phyloP scores from a whole-genome alignment of 768 basidiomycete genomes.

The Gyrodon lividus region DNA sequence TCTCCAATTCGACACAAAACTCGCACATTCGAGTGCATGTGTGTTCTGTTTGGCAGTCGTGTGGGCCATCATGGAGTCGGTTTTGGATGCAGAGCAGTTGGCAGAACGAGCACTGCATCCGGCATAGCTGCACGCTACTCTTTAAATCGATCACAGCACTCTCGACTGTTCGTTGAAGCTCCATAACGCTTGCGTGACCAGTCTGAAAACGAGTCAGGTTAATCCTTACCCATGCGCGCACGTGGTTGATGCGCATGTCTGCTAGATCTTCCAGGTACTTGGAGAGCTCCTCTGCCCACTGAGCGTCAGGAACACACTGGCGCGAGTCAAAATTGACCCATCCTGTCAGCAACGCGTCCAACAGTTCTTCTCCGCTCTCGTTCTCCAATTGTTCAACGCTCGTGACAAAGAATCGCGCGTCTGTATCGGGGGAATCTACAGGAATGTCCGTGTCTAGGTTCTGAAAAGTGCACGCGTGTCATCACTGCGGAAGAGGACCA shows the following conservation, averaged over 20 bases:
- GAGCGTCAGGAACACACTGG: constrained; percentile 35
- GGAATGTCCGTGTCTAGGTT: constrained; percentile 52
- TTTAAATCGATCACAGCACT: constrained; percentile 45
- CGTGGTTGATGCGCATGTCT: constrained; percentile 44
- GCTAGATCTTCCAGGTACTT: constrained; percentile 42
- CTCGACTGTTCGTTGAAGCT: constrained; percentile 44
- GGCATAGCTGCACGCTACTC: constrained; percentile 51
- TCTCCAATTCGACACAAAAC: constrained; percentile 34
- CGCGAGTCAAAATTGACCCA: constrained; percentile 37
- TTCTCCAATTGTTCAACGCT: constrained; percentile 12
- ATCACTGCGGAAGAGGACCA: not conserved
- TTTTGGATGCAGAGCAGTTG: constrained; percentile 48
- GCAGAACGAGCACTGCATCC: constrained; percentile 45
- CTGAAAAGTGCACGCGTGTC: constrained; percentile 26
- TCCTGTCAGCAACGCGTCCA: constrained; percentile 17
- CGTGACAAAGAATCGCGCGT: constrained; percentile 36
- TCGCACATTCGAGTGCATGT: constrained; percentile 44
- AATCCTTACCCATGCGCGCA: constrained; percentile 48
- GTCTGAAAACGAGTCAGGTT: constrained; percentile 50
- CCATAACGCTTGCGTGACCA: constrained; percentile 44
- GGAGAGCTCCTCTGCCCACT: constrained; percentile 43
- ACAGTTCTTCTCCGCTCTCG: constrained; percentile 10
- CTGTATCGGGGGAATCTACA: constrained; percentile 38
- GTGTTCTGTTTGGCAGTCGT: constrained; percentile 53
- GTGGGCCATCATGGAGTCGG: constrained; percentile 44